These are phyloP conservation scores for Sungouiella blattae DNA, from an alignment of 805 yeast genomes.

Conservation along the genomic window DNA sequence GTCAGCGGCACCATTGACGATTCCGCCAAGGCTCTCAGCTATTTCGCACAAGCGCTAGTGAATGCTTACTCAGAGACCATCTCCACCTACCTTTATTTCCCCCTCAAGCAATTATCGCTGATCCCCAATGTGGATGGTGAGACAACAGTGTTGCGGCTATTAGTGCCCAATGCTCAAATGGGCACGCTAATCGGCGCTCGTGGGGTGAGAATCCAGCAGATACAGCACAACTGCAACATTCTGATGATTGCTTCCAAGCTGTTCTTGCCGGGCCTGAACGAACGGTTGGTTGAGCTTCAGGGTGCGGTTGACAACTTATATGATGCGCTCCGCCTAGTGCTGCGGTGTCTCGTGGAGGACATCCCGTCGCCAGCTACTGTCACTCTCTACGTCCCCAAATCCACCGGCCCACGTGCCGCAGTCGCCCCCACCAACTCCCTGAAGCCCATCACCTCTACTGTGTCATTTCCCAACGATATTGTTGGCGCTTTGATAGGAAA, in stretches of 20 bases:
- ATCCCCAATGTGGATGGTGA: slow-evolving; percentile 50
- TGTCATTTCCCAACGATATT: slow-evolving; percentile 70
- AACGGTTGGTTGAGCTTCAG: slow-evolving; percentile 82
- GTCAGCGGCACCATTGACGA: slow-evolving; percentile 70
- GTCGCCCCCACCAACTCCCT: slow-evolving; percentile 1
- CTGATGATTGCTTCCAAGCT: slow-evolving; percentile 87
- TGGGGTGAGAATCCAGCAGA: slow-evolving; percentile 74
- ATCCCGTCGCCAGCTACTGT: slow-evolving; percentile 64
- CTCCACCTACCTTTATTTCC: slow-evolving; percentile 50
- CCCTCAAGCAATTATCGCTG: slow-evolving; percentile 55
- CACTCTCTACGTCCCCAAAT: slow-evolving; percentile 55
- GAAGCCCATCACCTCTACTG: slow-evolving; percentile 29
- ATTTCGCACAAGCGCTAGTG: slow-evolving; percentile 63
- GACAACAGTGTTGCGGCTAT: slow-evolving; percentile 57
- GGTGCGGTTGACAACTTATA: slow-evolving; percentile 67
- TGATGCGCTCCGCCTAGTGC: slow-evolving; percentile 53
- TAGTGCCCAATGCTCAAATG: slow-evolving; percentile 81
- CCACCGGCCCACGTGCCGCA: slow-evolving; percentile 12
- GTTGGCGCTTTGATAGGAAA: slow-evolving; percentile 91
- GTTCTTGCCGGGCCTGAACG: slow-evolving; percentile 75
- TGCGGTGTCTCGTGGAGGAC: slow-evolving; percentile 73
- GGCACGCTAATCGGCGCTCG: slow-evolving; percentile 85
- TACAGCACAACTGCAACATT: slow-evolving; percentile 65
- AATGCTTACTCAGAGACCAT: slow-evolving; percentile 33
- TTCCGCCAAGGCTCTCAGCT: slow-evolving; percentile 65